Evolutionary conservation across 2,329 filamentous ascomycete species (phyloP).

Genomic region (Neofusicoccum sp.): DNA sequence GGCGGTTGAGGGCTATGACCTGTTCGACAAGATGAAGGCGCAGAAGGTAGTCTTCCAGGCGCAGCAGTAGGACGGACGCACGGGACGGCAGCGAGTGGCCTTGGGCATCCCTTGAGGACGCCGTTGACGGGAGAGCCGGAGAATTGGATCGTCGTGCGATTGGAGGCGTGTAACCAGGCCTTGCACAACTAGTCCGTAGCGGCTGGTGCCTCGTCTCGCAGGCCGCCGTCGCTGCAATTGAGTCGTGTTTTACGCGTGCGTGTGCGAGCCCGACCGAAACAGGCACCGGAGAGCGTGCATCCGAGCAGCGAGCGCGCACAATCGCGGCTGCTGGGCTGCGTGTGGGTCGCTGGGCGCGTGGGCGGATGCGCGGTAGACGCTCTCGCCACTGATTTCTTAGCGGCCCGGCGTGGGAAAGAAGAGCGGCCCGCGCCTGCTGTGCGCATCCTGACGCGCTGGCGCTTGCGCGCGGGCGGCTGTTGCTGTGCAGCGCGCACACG

Average conservation of each 20-base stretch:
- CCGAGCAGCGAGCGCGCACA: not conserved
- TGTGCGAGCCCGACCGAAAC: slow-evolving; percentile 11
- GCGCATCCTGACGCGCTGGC: not conserved
- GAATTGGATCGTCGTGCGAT: slow-evolving; percentile 9
- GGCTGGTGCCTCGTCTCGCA: slow-evolving; percentile 5
- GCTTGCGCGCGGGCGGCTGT: not conserved
- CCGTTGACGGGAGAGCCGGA: slow-evolving; percentile 4
- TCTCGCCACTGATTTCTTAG: slow-evolving; percentile 4
- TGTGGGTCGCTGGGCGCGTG: not conserved
- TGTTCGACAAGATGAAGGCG: slow-evolving; percentile 54
- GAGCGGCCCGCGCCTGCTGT: not conserved
- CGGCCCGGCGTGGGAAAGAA: not conserved
- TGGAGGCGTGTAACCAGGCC: slow-evolving; percentile 15
- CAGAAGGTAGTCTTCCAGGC: slow-evolving; percentile 54
- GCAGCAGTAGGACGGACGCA: slow-evolving; percentile 29
- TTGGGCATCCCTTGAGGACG: slow-evolving; percentile 2
- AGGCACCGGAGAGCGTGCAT: slow-evolving; percentile 4
- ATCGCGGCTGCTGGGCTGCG: not conserved
- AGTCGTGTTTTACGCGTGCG: slow-evolving; percentile 2
- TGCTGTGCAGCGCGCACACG: not conserved
- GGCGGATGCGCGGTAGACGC: slow-evolving; percentile 12
- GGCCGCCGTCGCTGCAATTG: not conserved
- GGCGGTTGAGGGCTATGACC: slow-evolving; percentile 52
- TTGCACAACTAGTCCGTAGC: slow-evolving; percentile 2
- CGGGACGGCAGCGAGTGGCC: not conserved